A percentile compares a stretch with the other conserved stretches of the same genome.
These are phyloP conservation scores for Aphanoascus verrucosus DNA, from an alignment of 2,329 filamentous ascomycete species.

Conservation along the genomic window DNA sequence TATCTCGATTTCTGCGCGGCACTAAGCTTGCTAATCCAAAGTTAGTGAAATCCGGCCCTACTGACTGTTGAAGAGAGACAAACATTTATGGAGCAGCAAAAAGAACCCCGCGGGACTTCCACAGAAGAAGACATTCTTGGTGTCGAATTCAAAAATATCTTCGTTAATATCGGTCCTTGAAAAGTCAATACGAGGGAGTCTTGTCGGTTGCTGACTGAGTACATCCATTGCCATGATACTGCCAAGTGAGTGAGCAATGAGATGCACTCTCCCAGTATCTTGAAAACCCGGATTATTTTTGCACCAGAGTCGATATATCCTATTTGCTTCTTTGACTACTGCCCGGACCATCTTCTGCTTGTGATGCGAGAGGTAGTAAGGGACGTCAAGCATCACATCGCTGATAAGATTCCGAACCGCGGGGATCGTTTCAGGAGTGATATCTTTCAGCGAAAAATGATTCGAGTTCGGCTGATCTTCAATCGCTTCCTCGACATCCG, in stretches of 20 bases:
- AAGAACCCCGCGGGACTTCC: conserved; percentile 92
- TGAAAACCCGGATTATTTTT: conserved; percentile 81
- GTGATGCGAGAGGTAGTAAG: conserved; percentile 94
- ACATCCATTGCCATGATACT: conserved; percentile 92
- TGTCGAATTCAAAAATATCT: conserved; percentile 78
- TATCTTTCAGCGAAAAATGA: conserved; percentile 65
- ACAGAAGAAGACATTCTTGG: conserved; percentile 74
- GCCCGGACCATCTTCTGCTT: conserved; percentile 90
- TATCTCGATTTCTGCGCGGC: conserved; percentile 64
- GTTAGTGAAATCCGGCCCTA: background rate
- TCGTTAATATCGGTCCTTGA: conserved; percentile 32
- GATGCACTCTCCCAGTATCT: conserved; percentile 69
- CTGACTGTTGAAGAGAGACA: background rate
- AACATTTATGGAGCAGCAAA: conserved; percentile 63
- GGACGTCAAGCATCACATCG: conserved; percentile 96
- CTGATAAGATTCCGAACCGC: conserved; percentile 89
- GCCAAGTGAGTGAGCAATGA: conserved; percentile 87
- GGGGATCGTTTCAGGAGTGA: conserved; percentile 81
- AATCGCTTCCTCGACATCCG: conserved; percentile 47
- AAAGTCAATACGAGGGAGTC: conserved; percentile 43
- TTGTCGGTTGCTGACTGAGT: conserved; percentile 75
- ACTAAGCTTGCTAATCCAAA: conserved; percentile 46
- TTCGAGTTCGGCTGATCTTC: conserved; percentile 48
- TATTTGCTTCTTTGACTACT: conserved; percentile 79
- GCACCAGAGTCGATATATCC: conserved; percentile 93